These are phyloP conservation scores for Arthrinium puccinioides DNA, from an alignment of 2,329 filamentous ascomycete genomes.

Conservation along the genomic window DNA sequence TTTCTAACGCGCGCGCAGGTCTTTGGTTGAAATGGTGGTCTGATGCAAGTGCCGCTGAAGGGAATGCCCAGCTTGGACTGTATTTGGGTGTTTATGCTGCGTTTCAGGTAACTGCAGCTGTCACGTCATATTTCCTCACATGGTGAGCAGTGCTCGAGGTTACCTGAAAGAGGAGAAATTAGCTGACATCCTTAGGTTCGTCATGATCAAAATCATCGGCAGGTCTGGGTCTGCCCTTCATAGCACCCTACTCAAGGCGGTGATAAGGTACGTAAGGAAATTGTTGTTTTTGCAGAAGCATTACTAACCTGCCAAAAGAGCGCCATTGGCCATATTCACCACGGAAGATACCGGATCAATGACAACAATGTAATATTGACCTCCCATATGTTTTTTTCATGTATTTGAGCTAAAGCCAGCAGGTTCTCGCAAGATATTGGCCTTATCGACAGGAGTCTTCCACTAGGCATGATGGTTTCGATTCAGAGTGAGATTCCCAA, in stretches of 20 bases:
- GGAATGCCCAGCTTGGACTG: conserved; percentile 27
- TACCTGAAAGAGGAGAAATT: neutral
- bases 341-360: conserved; percentile 2
- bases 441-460: conserved; percentile 1
- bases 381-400: neutral
- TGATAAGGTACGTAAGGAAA: neutral
- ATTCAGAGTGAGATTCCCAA: conserved; percentile 1
- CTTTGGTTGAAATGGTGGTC: conserved; percentile 44
- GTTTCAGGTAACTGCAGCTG: conserved; percentile 15
- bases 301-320: neutral
- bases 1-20: conserved; percentile 12
- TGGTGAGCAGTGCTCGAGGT: conserved; percentile 10
- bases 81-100: conserved; percentile 28
- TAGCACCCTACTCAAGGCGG: neutral
- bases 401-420: neutral
- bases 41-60: conserved; percentile 27
- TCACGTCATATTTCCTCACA: conserved; percentile 14
- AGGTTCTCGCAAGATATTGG: conserved; percentile 4
- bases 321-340: neutral
- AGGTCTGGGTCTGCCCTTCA: conserved; percentile 1
- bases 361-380: conserved; percentile 3
- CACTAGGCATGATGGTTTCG: conserved; percentile 2
- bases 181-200: neutral
- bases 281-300: neutral
- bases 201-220: conserved; percentile 1